These are phyloP conservation scores for Chlorella sorokiniana DNA, from an alignment of 139 green algal species.

Conservation along the genomic window DNA sequence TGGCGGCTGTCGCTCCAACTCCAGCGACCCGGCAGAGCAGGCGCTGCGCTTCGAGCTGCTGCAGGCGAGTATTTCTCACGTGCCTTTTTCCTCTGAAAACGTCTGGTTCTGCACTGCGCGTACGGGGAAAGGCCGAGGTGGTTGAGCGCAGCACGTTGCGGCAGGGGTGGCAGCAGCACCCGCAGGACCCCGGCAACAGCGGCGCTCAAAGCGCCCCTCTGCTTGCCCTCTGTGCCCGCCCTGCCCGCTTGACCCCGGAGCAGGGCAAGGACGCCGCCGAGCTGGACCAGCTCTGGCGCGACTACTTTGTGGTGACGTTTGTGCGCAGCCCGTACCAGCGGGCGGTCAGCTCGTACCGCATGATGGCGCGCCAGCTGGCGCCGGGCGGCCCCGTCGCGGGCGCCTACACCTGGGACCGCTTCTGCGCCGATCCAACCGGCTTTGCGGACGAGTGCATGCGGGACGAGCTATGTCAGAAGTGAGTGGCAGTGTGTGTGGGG, in stretches of 20 bases:
- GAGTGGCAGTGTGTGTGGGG: background rate
- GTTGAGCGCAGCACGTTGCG: too few relatives aligned
- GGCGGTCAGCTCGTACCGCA: constrained; percentile 25
- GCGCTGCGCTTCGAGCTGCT: constrained; percentile 27
- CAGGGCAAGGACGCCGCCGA: background rate
- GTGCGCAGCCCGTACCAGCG: constrained; percentile 43
- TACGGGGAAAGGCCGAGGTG: too few relatives aligned
- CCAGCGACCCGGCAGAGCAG: background rate
- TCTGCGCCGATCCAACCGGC: constrained; percentile 15
- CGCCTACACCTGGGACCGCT: constrained; percentile 18
- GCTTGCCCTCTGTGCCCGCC: background rate
- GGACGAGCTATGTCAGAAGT: constrained; percentile 25
- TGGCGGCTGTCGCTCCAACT: background rate
- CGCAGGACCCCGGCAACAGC: too few relatives aligned
- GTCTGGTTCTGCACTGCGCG: too few relatives aligned
- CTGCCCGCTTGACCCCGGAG: background rate
- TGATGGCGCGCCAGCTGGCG: constrained; percentile 36
- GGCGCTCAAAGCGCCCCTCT: background rate
- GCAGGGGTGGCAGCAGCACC: too few relatives aligned
- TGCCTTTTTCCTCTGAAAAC: too few relatives aligned
- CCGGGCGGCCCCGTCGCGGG: background rate
- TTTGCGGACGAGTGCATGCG: constrained; percentile 19
- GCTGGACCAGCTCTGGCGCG: constrained; percentile 21
- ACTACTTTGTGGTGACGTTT: constrained; percentile 43
- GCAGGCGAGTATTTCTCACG: too few relatives aligned